Evolutionary conservation across 768 basidiomycete genomes (phyloP).

Genomic region (Xanthoconium purpureum): DNA sequence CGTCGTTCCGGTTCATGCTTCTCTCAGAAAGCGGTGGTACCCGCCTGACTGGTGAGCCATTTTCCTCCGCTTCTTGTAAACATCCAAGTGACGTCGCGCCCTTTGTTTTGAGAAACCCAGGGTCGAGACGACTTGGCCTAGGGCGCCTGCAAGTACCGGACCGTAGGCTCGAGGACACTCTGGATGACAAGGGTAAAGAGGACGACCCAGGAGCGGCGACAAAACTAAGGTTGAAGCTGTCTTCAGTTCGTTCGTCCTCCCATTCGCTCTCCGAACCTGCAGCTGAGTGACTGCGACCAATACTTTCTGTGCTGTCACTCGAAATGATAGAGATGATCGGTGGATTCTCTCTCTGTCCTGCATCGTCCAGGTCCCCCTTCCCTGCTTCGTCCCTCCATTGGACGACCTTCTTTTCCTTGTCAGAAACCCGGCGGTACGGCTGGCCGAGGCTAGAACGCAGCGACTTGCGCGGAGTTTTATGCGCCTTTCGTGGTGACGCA

Average conservation of each 20-base stretch:
- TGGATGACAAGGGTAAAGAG: conserved; percentile 39
- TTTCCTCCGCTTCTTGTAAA: conserved; percentile 72
- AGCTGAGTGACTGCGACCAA: conserved; percentile 39
- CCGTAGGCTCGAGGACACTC: conserved; percentile 15
- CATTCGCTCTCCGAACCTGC: conserved; percentile 81
- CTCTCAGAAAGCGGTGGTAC: conserved; percentile 58
- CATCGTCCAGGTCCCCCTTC: conserved; percentile 76
- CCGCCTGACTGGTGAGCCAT: conserved; percentile 33
- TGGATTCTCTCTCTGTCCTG: conserved; percentile 31
- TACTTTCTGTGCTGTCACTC: conserved; percentile 35
- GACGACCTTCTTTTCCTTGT: conserved; percentile 72
- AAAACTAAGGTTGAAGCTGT: conserved; percentile 61
- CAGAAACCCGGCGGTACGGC: conserved; percentile 62
- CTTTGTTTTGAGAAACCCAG: conserved; percentile 59
- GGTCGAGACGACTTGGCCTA: conserved; percentile 66
- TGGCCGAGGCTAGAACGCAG: conserved; percentile 61
- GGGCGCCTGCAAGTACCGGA: conserved; percentile 40
- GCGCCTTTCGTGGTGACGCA: conserved; percentile 47
- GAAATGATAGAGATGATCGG: conserved; percentile 30
- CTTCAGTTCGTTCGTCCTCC: conserved; percentile 87
- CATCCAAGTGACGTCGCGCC: conserved; percentile 53
- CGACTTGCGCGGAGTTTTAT: conserved; percentile 69
- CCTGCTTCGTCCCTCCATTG: conserved; percentile 88
- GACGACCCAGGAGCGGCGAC: conserved; percentile 30
- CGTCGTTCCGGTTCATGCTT: conserved; percentile 51